phyloP scores from a whole-genome alignment of 2,329 filamentous ascomycete genomes.

The Parastagonospora nodorum region DNA sequence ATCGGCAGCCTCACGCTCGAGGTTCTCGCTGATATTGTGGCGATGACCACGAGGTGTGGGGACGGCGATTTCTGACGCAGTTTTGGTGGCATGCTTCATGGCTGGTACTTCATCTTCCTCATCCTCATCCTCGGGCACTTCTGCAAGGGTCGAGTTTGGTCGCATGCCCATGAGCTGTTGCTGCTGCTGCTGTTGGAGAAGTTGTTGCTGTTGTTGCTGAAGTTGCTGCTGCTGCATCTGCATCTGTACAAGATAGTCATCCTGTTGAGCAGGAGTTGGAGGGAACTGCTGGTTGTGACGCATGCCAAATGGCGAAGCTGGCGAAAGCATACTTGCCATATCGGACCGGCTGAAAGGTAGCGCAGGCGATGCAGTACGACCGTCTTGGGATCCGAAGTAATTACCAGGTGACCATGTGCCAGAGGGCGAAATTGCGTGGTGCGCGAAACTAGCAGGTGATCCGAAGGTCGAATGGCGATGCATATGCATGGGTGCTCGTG shows the following conservation, averaged over 20 bases:
- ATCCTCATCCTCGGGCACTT: conserved; percentile 75
- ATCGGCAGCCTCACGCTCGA: conserved; percentile 84
- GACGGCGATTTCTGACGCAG: conserved; percentile 60
- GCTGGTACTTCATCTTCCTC: conserved; percentile 54
- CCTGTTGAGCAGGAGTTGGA: conserved; percentile 40
- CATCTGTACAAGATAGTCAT: conserved; percentile 52
- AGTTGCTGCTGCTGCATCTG: conserved; percentile 59
- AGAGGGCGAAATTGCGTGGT: conserved; percentile 63
- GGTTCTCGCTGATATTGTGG: conserved; percentile 75
- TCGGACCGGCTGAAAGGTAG: conserved; percentile 44
- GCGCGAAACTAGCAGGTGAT: conserved; percentile 70
- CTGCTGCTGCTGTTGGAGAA: conserved; percentile 52
- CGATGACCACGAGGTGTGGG: conserved; percentile 65
- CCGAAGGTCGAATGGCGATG: conserved; percentile 72
- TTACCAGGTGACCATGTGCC: conserved; percentile 49
- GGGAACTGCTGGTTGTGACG: conserved; percentile 52
- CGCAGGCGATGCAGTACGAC: conserved; percentile 52
- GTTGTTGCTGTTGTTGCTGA: conserved; percentile 59
- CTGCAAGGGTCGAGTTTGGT: conserved; percentile 61
- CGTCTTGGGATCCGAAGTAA: conserved; percentile 45
- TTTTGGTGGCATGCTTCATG: conserved; percentile 46
- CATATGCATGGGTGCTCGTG: conserved; percentile 62
- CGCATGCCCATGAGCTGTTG: conserved; percentile 53
- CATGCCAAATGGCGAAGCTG: conserved; percentile 67
- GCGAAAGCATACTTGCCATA: conserved; percentile 43